Base-by-base conservation (phyloP, 2,329 filamentous ascomycete genomes). In the Epichloe amarillans region DNA sequence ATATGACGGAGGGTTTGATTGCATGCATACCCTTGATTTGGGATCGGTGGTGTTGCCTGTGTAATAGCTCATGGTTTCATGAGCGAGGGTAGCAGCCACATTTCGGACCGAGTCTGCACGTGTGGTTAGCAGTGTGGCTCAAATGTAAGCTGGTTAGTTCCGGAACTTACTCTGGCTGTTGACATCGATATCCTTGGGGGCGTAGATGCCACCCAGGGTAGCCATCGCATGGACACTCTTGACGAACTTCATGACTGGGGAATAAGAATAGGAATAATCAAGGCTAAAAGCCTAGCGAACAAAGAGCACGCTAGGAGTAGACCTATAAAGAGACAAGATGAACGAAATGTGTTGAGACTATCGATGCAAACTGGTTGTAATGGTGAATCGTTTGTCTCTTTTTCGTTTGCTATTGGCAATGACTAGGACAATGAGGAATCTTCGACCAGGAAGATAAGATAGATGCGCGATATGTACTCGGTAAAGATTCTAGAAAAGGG, bases 31-130 rank as follows among this genome's bases (percentile, higher is more conserved):
- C 43, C 69, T 62, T 43, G 71, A 65, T 12, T 70, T 74, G 43
- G 75, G 71, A n/a, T 73, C 50, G 3, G 56, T 74, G 35, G 70
- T 66, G 58, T 83, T 83, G 46, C 82, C 83, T 1, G 71, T 73
- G 65, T 86, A 86, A 64, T 79, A 83, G 41, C 71, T 71, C 72
- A 85, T 79, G 58, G 82, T 69, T 45, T 75, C 80, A 47, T 72
- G 70, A 5, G 82, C 82, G 49, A 85, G 66, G 2, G 75, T 77
- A 54, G 74, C 76, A 17, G 83, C 75, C 5, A 80, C 81, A 54
- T 72, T 70, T 56, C 75, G 77, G 58, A 87, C 75, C 0, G 81
- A 85, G 36, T 68, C 82, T 84, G 58, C 8, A 4, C n/a, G 11
- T 10, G 11, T 6, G 36, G 12, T 51, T 35, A 49, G 37, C n/a